Conservation (phyloP, 2,329 filamentous ascomycete genomes). For the Fusarium sacchari region DNA sequence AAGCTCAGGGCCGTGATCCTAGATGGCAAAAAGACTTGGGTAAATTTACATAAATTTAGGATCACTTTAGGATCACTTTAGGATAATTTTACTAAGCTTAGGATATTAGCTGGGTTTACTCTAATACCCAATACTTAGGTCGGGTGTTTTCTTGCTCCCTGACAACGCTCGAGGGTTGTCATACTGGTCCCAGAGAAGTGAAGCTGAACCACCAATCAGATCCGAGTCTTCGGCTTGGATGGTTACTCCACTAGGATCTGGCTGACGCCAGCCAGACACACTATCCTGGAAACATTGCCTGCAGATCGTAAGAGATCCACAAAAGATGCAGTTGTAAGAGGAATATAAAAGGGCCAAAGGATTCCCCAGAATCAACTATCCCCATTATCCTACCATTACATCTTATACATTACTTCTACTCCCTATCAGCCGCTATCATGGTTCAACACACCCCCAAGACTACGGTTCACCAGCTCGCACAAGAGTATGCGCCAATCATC, state of each 20-base stretch:
- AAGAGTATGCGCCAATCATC: conserved; percentile 2
- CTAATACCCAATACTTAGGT: too few relatives aligned
- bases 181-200: not conserved
- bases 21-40: too few relatives aligned
- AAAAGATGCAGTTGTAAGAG: too few relatives aligned
- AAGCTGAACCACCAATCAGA: not conserved
- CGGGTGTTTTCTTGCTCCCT: too few relatives aligned
- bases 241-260: not conserved
- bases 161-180: not conserved
- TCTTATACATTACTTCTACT: not conserved
- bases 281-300: not conserved
- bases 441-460: not conserved
- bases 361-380: not conserved
- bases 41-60: too few relatives aligned
- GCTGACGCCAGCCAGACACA: conserved; percentile 8
- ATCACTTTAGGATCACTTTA: too few relatives aligned
- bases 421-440: not conserved
- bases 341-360: not conserved
- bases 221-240: not conserved
- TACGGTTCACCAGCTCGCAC: conserved; percentile 1
- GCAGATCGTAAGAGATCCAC: not conserved
- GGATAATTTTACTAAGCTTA: too few relatives aligned
- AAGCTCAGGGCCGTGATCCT: too few relatives aligned
- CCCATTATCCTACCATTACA: not conserved
- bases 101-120: too few relatives aligned